Percentiles rank a stretch among this genome's conserved stretches.
These are phyloP conservation scores for Pseudopediastrum boryanum DNA, from an alignment of 139 green algal genomes.

Conservation along the genomic window DNA sequence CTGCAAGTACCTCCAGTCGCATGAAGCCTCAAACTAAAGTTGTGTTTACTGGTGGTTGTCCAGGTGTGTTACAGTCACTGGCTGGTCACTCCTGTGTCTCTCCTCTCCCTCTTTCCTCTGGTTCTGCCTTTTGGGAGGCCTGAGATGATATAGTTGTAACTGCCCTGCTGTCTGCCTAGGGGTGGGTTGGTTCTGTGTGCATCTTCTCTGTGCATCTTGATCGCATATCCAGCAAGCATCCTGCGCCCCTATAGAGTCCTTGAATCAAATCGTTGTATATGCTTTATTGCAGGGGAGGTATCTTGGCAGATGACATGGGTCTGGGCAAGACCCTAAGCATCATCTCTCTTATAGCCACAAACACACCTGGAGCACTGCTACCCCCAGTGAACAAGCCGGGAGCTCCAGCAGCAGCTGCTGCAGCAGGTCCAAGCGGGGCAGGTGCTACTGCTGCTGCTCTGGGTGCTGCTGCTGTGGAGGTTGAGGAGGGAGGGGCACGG, in stretches of 20 bases:
- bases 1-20: too few relatives aligned
- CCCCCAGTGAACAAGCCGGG: background rate
- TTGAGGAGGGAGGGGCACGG: background rate
- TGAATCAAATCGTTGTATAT: constrained; percentile 28
- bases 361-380: constrained; percentile 48
- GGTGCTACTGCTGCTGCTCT: background rate
- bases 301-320: constrained; percentile 83
- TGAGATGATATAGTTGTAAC: too few relatives aligned
- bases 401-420: background rate
- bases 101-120: too few relatives aligned
- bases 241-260: constrained; percentile 40
- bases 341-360: constrained; percentile 67
- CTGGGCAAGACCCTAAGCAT: constrained; percentile 74
- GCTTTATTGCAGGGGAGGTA: constrained; percentile 51
- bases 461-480: background rate
- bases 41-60: too few relatives aligned
- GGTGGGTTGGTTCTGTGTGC: too few relatives aligned
- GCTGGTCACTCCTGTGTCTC: too few relatives aligned
- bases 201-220: too few relatives aligned
- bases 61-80: too few relatives aligned
- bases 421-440: background rate
- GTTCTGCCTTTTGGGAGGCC: too few relatives aligned
- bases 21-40: too few relatives aligned
- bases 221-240: too few relatives aligned
- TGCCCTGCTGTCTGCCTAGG: too few relatives aligned